Base-by-base conservation (phyloP, 176 grass and related monocot species). In the Juncus inflexus region DNA sequence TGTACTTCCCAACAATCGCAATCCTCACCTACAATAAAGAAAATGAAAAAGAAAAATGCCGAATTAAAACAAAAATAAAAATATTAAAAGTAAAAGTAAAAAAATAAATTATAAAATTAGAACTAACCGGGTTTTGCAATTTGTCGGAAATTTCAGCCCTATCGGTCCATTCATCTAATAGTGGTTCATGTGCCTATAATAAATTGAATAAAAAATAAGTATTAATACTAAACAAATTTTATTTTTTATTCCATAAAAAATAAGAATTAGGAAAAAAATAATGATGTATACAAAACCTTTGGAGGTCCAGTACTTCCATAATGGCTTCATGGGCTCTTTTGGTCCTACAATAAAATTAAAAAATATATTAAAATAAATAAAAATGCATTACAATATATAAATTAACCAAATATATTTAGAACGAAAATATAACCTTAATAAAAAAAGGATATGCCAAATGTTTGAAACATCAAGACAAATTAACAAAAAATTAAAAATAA, bases 371-470 rank as follows among this genome's bases (percentile, higher is more conserved):
- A 56, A 12, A 15, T 56, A 56, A 7, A 42, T 56, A 58, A 6
- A 58, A 52, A 6, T 8, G 9, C 55, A 16, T 4, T 10, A n/a
- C n/a, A n/a, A n/a, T n/a, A n/a, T n/a, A n/a, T n/a, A n/a, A n/a
- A n/a, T n/a, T n/a, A n/a, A n/a, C n/a, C n/a, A n/a, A n/a, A n/a
- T n/a, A n/a, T n/a, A n/a, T n/a, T n/a, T n/a, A n/a, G n/a, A n/a
- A 7, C 5, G 7, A 45, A 45, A 45, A 45, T 4, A 45, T 45
- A 45, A 45, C 89, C 75, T 99, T 74, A 99, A 87, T 59, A 99
- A 69, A 71, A 99, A 79, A 50, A 88, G 94, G 69, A 99, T 92
- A 55, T 84, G 94, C 88, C 94, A 99, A 64, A 99, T 99, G 73
- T 99, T 99, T 12, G 89, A 69, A 73, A 99, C 94, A 80, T 99